A percentile compares a stretch with the other conserved stretches of the same genome.
Evolutionary conservation across 371 early-diverging fungal genomes (phyloP).

Genomic region (Zychaea mexicana): DNA sequence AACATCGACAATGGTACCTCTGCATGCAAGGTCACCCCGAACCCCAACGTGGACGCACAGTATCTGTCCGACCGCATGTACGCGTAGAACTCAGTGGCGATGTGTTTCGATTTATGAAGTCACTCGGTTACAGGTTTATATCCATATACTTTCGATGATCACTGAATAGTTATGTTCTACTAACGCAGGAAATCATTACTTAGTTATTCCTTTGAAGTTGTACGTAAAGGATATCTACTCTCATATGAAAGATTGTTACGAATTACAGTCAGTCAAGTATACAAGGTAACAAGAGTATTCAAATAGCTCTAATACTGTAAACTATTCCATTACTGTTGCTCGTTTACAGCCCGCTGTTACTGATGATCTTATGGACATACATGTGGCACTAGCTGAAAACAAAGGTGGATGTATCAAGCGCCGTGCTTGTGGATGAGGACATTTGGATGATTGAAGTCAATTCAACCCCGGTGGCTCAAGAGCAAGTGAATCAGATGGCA

Average conservation of each 20-base stretch:
- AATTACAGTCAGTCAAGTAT: conserved; percentile 42
- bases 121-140: conserved; percentile 42
- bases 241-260: conserved; percentile 43
- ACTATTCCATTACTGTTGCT: background rate
- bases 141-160: background rate
- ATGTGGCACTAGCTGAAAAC: conserved; percentile 43
- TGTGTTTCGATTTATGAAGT: conserved; percentile 50
- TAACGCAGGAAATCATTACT: background rate
- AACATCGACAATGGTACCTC: conserved; percentile 49
- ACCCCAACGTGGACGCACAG: conserved; percentile 47
- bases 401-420: conserved; percentile 37
- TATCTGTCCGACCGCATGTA: conserved; percentile 47
- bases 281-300: too few relatives aligned
- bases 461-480: conserved; percentile 43
- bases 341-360: background rate
- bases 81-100: conserved; percentile 49
- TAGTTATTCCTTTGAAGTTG: conserved; percentile 54
- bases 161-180: background rate
- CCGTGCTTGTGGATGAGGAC: conserved; percentile 29
- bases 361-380: background rate
- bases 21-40: conserved; percentile 54
- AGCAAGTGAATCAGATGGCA: conserved; percentile 52
- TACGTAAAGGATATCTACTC: conserved; percentile 42
- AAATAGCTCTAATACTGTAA: too few relatives aligned
- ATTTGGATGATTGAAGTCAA: conserved; percentile 51